Base-by-base conservation (phyloP, 2,329 filamentous ascomycete genomes). In the Colletotrichum sidae region DNA sequence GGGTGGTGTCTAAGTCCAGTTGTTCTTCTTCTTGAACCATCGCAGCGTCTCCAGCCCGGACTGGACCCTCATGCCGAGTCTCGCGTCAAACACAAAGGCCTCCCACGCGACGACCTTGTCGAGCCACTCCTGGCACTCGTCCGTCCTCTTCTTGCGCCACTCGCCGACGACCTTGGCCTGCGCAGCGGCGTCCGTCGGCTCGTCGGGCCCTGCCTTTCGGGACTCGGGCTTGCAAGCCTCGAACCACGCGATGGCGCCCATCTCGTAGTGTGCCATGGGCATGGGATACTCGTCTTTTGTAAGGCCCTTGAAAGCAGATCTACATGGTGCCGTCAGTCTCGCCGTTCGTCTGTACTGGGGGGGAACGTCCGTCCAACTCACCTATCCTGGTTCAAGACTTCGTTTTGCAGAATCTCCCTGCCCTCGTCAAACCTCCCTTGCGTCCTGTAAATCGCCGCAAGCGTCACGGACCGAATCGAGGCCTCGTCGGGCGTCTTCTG, bases 201-300 rank as follows among this genome's bases (percentile, higher is more conserved):
- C 84, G 69, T 60, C 56, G 5, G 17, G 42, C 13, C 69, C 69
- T 9, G 72, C 68, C 15, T 68, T 58, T 8, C 69, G 56, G 4
- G 70, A 70, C 68, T 70, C 71, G 1, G 80, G 76, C 37, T 78
- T 74, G 70, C 80, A 84, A 56, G 82, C 84, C 72, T 95, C 91
- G 62, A 86, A 84, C 94, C 95, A 99, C 1, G 90, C 81, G 59
- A 92, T 88, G 8, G 92, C 93, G 0, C 89, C 94, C 81, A 96
- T 88, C 78, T 99, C 96, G 77, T 97, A 97, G 69, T 93, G 84
- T 1, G 92, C 93, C 1, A 90, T 88, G 0, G 95, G 92, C 7
- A 86, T 81, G 9, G 88, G 83, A 81, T 92, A 94, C 71, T 91
- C 89, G 64, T 94, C 91, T 62, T 84, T 88, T 2, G 85, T 81